Evolutionary conservation across 1,139 yeast species (phyloP).

Genomic region (Saccharomyces pastorianus): DNA sequence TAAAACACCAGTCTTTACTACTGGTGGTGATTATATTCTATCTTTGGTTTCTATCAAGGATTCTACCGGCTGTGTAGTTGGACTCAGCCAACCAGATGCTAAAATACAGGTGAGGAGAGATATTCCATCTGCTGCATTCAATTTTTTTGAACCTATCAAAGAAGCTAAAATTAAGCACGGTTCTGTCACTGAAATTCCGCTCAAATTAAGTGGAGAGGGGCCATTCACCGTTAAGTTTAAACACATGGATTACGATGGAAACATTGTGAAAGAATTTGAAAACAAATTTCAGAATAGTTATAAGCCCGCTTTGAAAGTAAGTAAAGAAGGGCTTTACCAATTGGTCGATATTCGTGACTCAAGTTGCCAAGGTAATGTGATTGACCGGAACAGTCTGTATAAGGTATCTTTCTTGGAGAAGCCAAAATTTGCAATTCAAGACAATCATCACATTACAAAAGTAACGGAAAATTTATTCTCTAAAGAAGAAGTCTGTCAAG

Average conservation of each 20-base stretch:
- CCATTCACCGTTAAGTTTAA: slow-evolving; percentile 41
- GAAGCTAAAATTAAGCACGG: slow-evolving; percentile 53
- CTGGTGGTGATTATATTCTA: slow-evolving; percentile 66
- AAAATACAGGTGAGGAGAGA: slow-evolving; percentile 57
- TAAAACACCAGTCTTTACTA: slow-evolving; percentile 44
- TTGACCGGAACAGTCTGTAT: slow-evolving; percentile 32
- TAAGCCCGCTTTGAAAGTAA: slow-evolving; percentile 38
- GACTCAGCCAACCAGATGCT: slow-evolving; percentile 51
- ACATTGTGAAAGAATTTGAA: slow-evolving; percentile 20
- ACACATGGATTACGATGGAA: slow-evolving; percentile 30
- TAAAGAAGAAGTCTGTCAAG: slow-evolving; percentile 41
- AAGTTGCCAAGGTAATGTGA: slow-evolving; percentile 59
- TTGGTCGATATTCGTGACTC: slow-evolving; percentile 54
- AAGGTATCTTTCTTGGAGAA: slow-evolving; percentile 45
- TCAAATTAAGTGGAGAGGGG: slow-evolving; percentile 46
- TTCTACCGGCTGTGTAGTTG: slow-evolving; percentile 64
- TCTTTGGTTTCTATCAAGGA: slow-evolving; percentile 61
- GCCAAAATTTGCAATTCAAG: slow-evolving; percentile 43
- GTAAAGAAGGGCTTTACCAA: slow-evolving; percentile 55
- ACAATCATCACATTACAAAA: slow-evolving; percentile 28
- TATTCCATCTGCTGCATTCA: slow-evolving; percentile 50
- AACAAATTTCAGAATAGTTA: slow-evolving; percentile 32
- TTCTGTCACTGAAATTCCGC: slow-evolving; percentile 47
- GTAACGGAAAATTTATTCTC: slow-evolving; percentile 22
- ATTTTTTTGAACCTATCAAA: slow-evolving; percentile 30